A percentile compares a stretch with the other conserved stretches of the same genome.
Conservation (phyloP, 768 basidiomycete species). For the Tephrocybe sp. region DNA sequence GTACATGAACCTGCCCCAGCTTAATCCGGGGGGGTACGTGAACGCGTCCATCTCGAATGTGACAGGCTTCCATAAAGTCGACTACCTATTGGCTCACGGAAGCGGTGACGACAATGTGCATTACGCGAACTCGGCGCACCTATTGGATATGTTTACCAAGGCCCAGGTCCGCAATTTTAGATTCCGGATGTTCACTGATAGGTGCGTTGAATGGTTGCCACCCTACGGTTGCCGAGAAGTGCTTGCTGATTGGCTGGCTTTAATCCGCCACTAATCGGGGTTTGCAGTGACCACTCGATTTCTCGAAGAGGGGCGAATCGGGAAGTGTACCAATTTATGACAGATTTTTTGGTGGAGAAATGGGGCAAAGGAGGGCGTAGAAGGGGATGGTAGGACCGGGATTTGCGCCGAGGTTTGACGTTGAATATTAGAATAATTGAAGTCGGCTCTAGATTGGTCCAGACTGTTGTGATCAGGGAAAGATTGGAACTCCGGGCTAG, state of each 20-base stretch:
- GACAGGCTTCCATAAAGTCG: slow-evolving; percentile 76
- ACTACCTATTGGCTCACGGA: slow-evolving; percentile 89
- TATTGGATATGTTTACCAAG: slow-evolving; percentile 91
- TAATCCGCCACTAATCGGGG: slow-evolving; percentile 13
- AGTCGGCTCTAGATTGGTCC: slow-evolving; percentile 15
- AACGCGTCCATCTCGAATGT: slow-evolving; percentile 89
- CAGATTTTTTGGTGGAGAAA: slow-evolving; percentile 81
- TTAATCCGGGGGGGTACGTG: slow-evolving; percentile 86
- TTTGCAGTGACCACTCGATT: slow-evolving; percentile 78
- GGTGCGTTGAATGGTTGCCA: slow-evolving; percentile 45
- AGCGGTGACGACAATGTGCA: slow-evolving; percentile 98
- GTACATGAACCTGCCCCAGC: slow-evolving; percentile 85
- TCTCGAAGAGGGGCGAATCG: slow-evolving; percentile 69
- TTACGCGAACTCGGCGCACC: slow-evolving; percentile 84
- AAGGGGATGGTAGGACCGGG: slow-evolving; percentile 50
- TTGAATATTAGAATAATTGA: background rate
- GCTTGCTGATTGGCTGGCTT: slow-evolving; percentile 18
- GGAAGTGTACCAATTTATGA: slow-evolving; percentile 88
- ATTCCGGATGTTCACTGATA: slow-evolving; percentile 98
- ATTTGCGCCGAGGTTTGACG: background rate
- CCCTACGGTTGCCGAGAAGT: slow-evolving; percentile 8
- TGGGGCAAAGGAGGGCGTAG: slow-evolving; percentile 85
- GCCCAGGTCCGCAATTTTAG: slow-evolving; percentile 71
- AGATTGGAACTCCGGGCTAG: slow-evolving; percentile 13
- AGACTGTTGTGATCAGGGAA: slow-evolving; percentile 10